phyloP scores from a whole-genome alignment of 129 eudicot species.

The Lactuca saligna region DNA sequence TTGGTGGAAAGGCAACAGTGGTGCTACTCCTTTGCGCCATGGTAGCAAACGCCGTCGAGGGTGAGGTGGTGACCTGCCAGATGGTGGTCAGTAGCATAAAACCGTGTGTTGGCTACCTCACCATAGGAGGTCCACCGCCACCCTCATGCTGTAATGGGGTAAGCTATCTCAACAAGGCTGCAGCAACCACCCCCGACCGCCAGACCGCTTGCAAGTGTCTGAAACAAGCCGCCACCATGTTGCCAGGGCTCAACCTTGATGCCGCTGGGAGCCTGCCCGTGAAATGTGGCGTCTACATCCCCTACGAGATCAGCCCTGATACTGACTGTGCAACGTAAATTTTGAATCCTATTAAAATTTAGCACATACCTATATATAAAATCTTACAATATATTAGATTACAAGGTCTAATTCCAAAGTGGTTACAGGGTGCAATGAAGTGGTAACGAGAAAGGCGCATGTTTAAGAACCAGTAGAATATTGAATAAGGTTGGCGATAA shows the following conservation, averaged over 20 bases:
- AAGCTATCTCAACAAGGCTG: conserved; percentile 34
- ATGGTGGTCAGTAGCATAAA: conserved; percentile 29
- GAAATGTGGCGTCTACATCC: conserved; percentile 52
- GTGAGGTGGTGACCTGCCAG: conserved; percentile 32
- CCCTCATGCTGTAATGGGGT: conserved; percentile 47
- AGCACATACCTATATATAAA: neutral
- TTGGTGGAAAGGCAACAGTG: conserved; percentile 17
- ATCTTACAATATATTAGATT: too few relatives aligned
- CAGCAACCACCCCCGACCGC: conserved; percentile 44
- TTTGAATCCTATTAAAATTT: neutral
- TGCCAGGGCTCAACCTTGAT: conserved; percentile 27
- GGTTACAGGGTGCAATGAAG: conserved; percentile 35
- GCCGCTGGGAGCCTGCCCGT: conserved; percentile 43
- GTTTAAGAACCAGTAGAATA: conserved; percentile 1
- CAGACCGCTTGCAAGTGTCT: conserved; percentile 50
- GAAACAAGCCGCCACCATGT: conserved; percentile 32
- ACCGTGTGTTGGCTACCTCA: conserved; percentile 40
- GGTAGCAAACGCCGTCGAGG: conserved; percentile 25
- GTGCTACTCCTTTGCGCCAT: conserved; percentile 25
- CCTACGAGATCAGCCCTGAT: conserved; percentile 52
- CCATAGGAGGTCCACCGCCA: conserved; percentile 34
- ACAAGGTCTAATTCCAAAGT: neutral
- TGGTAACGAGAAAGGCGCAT: neutral
- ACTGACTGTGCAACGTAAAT: conserved; percentile 58
- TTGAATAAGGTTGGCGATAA: conserved; percentile 1